Evolutionary conservation across 2,329 filamentous ascomycete genomes (phyloP), one percentile per base, ranked within the genome.

Genomic region (Aspergillus pseudoterreus): DNA sequence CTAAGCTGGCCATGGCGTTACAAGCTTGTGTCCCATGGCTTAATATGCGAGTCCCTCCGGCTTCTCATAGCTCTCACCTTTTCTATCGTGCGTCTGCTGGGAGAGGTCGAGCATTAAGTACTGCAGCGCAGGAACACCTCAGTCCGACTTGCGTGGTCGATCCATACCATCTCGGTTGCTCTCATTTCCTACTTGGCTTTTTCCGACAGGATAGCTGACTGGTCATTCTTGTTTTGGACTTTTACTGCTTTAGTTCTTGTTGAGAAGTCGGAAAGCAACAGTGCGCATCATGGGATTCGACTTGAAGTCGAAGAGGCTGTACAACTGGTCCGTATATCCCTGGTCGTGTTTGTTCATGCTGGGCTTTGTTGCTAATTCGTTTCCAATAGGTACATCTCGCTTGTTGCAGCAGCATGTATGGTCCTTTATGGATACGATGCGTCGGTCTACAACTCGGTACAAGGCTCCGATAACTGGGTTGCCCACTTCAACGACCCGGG

Each of bases 391-490:
- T 87, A 85, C 73, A 82, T 86, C 58, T 85, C 83, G 53, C 75
- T 87, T 46, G 82, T 88, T 57, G 85, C 85, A 51, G 85, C 86
- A 62, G 83, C 84, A 67, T 88, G 84, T 68, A 88, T 88, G 86
- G 84, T 88, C 19, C 76, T 89, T 42, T 88, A 88, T 65, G 86
- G 86, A 51, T 88, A 88, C 65, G 86, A 88, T 77, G 84, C 85
- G 1, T 86, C 84, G 35, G 85, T 87, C 43, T 89, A 84, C 76
- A 89, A 89, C 67, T 84, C 85, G 4, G 80, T 87, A 5, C 85
- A 87, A 68, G 83, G 82, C 30, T 87, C 83, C 1, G 68, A 81
- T 12, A 80, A 88, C 65, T 89, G 86, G 85, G 71, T 83, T 11
- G 73, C 72, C 15, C 88, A 79, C 72, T 87, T 87, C 68, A 74